These are phyloP conservation scores for Myriosclerotinia duriaeana DNA, from an alignment of 2,329 filamentous ascomycete genomes.

Conservation along the genomic window DNA sequence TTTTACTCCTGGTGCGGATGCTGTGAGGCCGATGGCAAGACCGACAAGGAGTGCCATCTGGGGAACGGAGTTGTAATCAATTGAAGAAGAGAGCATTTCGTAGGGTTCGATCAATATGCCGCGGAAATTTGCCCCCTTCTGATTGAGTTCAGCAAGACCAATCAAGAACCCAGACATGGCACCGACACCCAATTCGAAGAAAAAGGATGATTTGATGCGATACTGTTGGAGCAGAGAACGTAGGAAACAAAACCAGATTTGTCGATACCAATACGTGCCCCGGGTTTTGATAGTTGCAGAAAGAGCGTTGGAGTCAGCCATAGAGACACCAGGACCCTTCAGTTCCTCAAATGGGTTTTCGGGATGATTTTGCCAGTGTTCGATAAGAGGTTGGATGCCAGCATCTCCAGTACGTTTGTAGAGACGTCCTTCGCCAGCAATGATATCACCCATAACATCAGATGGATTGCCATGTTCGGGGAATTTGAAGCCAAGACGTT, in stretches of 20 bases:
- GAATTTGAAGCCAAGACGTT: constrained; percentile 53
- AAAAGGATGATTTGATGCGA: constrained; percentile 51
- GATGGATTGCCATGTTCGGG: constrained; percentile 52
- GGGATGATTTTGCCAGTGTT: constrained; percentile 45
- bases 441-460: constrained; percentile 61
- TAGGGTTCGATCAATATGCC: constrained; percentile 54
- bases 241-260: constrained; percentile 53
- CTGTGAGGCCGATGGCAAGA: constrained; percentile 57
- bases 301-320: constrained; percentile 46
- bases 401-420: constrained; percentile 51
- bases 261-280: constrained; percentile 50
- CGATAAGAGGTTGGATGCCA: constrained; percentile 51
- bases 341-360: not conserved
- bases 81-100: constrained; percentile 51
- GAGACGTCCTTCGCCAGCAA: constrained; percentile 54
- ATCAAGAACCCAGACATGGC: constrained; percentile 54
- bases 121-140: constrained; percentile 53
- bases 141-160: constrained; percentile 52
- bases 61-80: constrained; percentile 52
- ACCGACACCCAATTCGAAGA: constrained; percentile 55
- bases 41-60: constrained; percentile 53
- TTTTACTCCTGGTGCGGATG: constrained; percentile 55
- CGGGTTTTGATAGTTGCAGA: constrained; percentile 49
- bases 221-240: constrained; percentile 58
- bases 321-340: constrained; percentile 32